Evolutionary conservation across 805 yeast species (phyloP), one percentile per base, ranked within the genome.

Genomic region (Candida broadrunensis): DNA sequence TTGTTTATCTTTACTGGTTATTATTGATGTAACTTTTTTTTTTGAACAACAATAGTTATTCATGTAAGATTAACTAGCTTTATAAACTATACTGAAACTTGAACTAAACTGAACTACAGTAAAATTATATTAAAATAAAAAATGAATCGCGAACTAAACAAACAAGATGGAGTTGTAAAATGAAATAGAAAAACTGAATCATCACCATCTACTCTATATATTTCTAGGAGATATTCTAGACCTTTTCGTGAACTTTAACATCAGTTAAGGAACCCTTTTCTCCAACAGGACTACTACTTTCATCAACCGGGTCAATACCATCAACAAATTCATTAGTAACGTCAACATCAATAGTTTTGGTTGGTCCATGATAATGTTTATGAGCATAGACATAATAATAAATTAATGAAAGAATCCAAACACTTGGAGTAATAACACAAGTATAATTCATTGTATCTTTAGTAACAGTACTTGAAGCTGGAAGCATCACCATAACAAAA

Each of bases 401-500:
- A 1, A 43, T 29, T 17, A 54, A 41, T 2, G 64, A 55, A 16
- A 61, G 44, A 24, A 60, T 53, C 61, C 61, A 57, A 23, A 57
- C 61, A 39, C 70, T 41, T 16, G 58, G 57, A 16, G 55, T 56
- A 12, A 65, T 61, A 13, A 63, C 70, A 35, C 55, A 48, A 11
- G 65, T 57, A 39, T 65, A 65, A 40, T 65, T 65, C 71, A 65
- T 65, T 11, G 56, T 49, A 8, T 57, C 55, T 40, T 65, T 67
- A 19, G 60, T 56, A 8, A 71, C 73, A 23, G 52, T 46, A 15
- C 58, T 53, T 31, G 61, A 60, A 8, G 71, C 55, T 29, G 89
- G 89, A 63, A 82, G 74, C 81, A 60, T 57, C 33, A 51, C 52
- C 51, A 64, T 39, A 8, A 60, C 37, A 36, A 63, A 52, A 20